Percentiles rank a stretch among this genome's conserved stretches.
These are phyloP conservation scores for Podila clonocystis DNA, from an alignment of 192 early-diverging fungal species.

Conservation along the genomic window DNA sequence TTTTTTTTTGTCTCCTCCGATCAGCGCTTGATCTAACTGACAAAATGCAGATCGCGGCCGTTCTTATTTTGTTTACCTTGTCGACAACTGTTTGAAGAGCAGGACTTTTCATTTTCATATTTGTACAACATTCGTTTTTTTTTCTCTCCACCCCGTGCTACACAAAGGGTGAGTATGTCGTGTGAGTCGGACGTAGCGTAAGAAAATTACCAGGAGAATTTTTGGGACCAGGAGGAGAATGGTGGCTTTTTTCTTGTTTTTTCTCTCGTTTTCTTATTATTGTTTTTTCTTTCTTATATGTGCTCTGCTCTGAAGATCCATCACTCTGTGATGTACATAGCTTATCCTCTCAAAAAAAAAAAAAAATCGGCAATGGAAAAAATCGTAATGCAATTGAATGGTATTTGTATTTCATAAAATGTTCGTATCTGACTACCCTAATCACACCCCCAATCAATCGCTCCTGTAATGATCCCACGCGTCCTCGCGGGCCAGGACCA, in stretches of 20 bases:
- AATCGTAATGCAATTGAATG: not conserved
- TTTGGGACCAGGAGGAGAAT: too few species aligned
- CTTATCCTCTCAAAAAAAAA: too few species aligned
- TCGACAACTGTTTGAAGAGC: too few species aligned
- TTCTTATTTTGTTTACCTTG: not conserved
- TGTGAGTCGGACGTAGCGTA: too few species aligned
- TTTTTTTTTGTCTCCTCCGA: too few species aligned
- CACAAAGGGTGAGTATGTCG: too few species aligned
- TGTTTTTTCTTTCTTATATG: not conserved
- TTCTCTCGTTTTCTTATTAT: not conserved
- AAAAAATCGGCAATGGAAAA: not conserved
- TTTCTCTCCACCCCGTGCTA: not conserved
- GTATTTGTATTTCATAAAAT: not conserved
- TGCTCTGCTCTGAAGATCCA: not conserved
- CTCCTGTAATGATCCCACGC: slow-evolving; percentile 40
- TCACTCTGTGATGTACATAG: too few species aligned
- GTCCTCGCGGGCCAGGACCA: slow-evolving; percentile 41
- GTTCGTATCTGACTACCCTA: not conserved
- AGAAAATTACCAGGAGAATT: too few species aligned
- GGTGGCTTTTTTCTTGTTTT: not conserved
- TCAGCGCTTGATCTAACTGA: too few species aligned
- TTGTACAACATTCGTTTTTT: not conserved
- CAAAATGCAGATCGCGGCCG: not conserved
- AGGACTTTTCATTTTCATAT: too few species aligned
- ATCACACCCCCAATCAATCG: not conserved